These are phyloP conservation scores for Lagenidium giganteum DNA, from an alignment of 352 stramenopile genomes.

Conservation along the genomic window DNA sequence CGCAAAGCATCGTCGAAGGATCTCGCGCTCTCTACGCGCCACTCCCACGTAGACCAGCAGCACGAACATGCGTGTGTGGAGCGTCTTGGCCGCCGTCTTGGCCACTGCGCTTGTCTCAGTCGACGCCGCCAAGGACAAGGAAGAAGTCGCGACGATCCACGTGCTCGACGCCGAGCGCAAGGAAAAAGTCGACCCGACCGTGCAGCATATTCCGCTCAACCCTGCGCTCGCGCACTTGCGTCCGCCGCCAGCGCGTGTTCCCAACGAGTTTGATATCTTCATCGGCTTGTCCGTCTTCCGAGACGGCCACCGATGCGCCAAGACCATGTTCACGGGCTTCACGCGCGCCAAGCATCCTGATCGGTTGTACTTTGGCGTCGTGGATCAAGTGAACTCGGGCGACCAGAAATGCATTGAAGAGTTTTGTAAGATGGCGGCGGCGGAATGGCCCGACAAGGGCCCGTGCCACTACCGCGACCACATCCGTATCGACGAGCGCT, in stretches of 20 bases:
- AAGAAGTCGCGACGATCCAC: conserved; percentile 10
- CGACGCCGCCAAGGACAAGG: conserved; percentile 4
- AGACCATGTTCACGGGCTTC: conserved; percentile 62
- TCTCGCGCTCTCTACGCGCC: background rate
- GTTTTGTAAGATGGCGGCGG: conserved; percentile 52
- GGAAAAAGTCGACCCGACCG: conserved; percentile 47
- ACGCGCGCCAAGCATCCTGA: conserved; percentile 58
- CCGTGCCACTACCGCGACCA: conserved; percentile 56
- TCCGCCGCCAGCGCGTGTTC: conserved; percentile 52
- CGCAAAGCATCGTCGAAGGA: too few species aligned
- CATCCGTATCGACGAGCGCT: conserved; percentile 45
- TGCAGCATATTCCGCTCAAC: conserved; percentile 68
- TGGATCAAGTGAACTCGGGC: conserved; percentile 58
- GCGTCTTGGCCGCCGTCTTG: background rate
- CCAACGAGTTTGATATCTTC: conserved; percentile 54
- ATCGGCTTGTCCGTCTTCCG: conserved; percentile 66
- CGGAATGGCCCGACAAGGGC: conserved; percentile 48
- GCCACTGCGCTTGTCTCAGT: background rate
- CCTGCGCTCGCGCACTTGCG: conserved; percentile 27
- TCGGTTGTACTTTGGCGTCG: conserved; percentile 52
- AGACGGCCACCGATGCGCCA: conserved; percentile 54
- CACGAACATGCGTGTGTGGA: conserved; percentile 9
- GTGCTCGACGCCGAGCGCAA: conserved; percentile 43
- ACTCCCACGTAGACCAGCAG: background rate
- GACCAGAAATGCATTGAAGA: conserved; percentile 54